These are phyloP conservation scores for Symbiodinium pilosum DNA, from an alignment of 73 alveolate species.

Conservation along the genomic window DNA sequence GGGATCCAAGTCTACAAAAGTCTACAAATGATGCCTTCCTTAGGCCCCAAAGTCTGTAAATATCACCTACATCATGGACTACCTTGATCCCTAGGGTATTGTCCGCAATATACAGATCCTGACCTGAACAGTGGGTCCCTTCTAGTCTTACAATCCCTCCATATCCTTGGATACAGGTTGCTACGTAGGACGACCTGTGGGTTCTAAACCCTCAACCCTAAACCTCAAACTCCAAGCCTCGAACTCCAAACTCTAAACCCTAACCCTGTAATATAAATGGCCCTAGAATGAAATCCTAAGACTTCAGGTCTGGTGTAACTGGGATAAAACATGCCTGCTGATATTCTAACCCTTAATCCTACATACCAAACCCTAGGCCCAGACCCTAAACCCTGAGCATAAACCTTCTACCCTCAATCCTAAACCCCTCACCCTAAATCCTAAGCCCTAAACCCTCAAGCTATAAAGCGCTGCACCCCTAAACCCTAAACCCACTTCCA, in stretches of 20 bases:
- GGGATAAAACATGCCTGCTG: too few species aligned
- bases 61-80: too few species aligned
- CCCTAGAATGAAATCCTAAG: too few species aligned
- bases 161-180: too few species aligned
- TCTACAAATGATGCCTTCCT: too few species aligned
- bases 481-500: neutral
- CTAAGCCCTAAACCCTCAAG: neutral
- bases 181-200: neutral
- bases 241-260: neutral
- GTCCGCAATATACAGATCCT: too few species aligned
- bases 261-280: too few species aligned
- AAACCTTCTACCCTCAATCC: neutral
- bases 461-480: too few species aligned
- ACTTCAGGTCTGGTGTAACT: neutral
- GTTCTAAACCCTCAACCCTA: neutral
- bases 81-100: too few species aligned
- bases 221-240: neutral
- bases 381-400: neutral
- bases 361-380: neutral
- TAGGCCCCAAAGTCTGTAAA: too few species aligned
- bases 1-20: too few species aligned
- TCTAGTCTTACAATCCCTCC: neutral
- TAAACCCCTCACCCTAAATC: neutral
- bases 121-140: too few species aligned
- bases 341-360: neutral